phyloP scores from a whole-genome alignment of 257 asterid genomes.

The Solanum neorickii region DNA sequence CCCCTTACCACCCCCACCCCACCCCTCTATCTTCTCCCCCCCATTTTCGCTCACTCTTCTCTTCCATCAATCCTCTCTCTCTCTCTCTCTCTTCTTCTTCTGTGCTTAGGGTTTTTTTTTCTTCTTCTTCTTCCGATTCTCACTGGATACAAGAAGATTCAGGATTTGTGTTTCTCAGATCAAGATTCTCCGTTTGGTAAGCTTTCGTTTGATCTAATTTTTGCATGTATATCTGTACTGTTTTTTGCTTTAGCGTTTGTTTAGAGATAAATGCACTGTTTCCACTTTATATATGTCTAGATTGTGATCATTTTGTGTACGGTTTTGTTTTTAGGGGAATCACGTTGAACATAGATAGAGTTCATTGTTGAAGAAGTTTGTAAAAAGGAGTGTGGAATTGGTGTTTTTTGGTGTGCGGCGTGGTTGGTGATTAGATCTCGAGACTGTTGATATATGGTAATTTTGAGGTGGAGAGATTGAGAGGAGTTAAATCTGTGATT shows the following conservation, averaged over 20 bases:
- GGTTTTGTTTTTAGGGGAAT: neutral
- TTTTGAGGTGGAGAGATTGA: slow-evolving; percentile 18
- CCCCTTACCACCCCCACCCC: slow-evolving; percentile 2
- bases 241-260: neutral
- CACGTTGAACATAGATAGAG: neutral
- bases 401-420: neutral
- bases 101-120: slow-evolving; percentile 20
- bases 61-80: slow-evolving; percentile 7
- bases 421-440: neutral
- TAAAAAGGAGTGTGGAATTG: neutral
- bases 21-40: slow-evolving; percentile 1
- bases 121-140: neutral
- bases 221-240: neutral
- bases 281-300: neutral
- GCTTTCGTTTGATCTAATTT: slow-evolving; percentile 22
- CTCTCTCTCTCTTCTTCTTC: slow-evolving; percentile 1
- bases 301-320: neutral
- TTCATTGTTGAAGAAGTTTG: neutral
- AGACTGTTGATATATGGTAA: slow-evolving; percentile 2
- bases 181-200: slow-evolving; percentile 24
- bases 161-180: slow-evolving; percentile 18
- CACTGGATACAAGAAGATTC: slow-evolving; percentile 3
- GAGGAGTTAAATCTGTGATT: neutral
- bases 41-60: slow-evolving; percentile 14
- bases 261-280: neutral